Base-by-base conservation (phyloP, 768 basidiomycete species). In the Cystofilobasidium bisporidii region DNA sequence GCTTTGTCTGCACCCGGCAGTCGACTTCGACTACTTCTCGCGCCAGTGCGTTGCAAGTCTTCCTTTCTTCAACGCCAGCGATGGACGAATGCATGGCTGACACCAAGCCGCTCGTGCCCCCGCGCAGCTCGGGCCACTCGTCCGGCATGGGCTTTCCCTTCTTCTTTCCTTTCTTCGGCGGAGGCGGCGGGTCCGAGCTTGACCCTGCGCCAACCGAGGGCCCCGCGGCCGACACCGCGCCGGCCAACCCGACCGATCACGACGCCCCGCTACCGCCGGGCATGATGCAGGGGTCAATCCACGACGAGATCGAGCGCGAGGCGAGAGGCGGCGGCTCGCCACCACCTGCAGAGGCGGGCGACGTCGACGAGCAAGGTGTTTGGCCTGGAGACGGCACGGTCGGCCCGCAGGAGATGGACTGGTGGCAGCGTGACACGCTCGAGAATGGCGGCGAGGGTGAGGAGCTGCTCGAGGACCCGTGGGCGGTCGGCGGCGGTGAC, bases 81-180 rank as follows among this genome's bases (percentile, higher is more conserved):
- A n/a, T n/a, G n/a, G 36, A 36, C 5, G 36, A 36, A 36, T 36
- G 6, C 36, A 6, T 36, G 5, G 41, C 18, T 43, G 41, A 43
- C 41, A 4, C 12, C 36, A 12, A 36, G 6, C 6, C 36, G 36
- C 36, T 79, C 84, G 78, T 78, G 30, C 73, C 18, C 28, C 41
- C 12, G 11, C 24, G 26, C 64, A 65, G 64, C 57, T 66, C 65
- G 17, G 32, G 32, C 38, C 65, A 66, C 47, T n/a, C n/a, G 14
- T 57, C 55, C 26, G 65, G 65, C 20, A 50, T 59, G 33, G 58
- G 57, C 32, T 33, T 66, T 32, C 58, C 59, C 15, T 2, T 32
- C 2, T 61, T 66, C 47, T 66, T 66, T 36, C 64, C 59, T n/a
- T 66, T 66, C 65, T 60, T 66, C 24, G 65, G 65, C n/a, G 65